Percentiles rank a stretch among this genome's conserved stretches.
phyloP scores from a whole-genome alignment of 2,329 filamentous ascomycete species.

The Xylaria sp. region DNA sequence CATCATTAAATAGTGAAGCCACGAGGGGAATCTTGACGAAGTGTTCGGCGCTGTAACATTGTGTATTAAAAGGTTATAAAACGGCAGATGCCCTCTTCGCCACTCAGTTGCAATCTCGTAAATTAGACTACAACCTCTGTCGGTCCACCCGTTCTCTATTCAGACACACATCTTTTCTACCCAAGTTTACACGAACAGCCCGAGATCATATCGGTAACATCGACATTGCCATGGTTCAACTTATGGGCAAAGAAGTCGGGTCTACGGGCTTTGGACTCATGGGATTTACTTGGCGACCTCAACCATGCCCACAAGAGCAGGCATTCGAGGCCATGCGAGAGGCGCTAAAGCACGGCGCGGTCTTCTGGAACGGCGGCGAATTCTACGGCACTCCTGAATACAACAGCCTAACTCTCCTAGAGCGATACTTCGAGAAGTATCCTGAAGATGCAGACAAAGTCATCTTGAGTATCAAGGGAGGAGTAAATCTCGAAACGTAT shows the following conservation, averaged over 20 bases:
- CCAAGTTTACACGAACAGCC: background rate
- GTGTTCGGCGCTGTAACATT: background rate
- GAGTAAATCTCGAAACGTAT: slow-evolving; percentile 40
- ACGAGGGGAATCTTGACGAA: too few relatives aligned
- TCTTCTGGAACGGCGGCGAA: slow-evolving; percentile 61
- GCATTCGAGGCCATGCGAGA: slow-evolving; percentile 56
- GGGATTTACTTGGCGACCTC: slow-evolving; percentile 42
- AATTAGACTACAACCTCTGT: background rate
- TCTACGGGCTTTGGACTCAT: slow-evolving; percentile 38
- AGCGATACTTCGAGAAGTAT: slow-evolving; percentile 61
- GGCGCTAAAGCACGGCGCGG: slow-evolving; percentile 46
- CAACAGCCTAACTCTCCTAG: slow-evolving; percentile 59
- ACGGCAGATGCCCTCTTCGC: background rate
- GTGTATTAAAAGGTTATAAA: background rate
- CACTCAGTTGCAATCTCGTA: background rate
- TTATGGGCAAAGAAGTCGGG: slow-evolving; percentile 37
- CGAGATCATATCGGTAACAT: background rate
- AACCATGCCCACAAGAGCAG: slow-evolving; percentile 44
- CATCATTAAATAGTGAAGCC: too few relatives aligned
- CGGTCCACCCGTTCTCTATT: background rate
- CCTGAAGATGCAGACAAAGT: slow-evolving; percentile 63
- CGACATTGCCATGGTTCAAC: slow-evolving; percentile 34
- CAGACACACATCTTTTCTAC: background rate
- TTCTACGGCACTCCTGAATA: slow-evolving; percentile 59
- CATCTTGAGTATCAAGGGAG: slow-evolving; percentile 64